Conservation (phyloP, 2,329 filamentous ascomycete species). For the Fusarium vanettenii region DNA sequence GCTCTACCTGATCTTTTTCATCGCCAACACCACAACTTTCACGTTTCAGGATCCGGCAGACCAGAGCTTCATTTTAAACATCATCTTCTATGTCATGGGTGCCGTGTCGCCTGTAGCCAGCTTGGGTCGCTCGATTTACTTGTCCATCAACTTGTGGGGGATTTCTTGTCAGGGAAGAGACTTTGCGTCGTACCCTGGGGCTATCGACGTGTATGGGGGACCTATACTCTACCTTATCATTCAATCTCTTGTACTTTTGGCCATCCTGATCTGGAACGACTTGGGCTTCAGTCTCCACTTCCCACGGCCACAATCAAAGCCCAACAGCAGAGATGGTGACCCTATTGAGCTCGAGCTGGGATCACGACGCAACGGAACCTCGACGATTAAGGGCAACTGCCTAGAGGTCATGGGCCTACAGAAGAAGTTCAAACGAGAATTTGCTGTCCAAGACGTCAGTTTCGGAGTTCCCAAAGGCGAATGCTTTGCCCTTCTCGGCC, state of each 20-base stretch:
- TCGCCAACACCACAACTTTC: not conserved
- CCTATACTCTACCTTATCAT: not conserved
- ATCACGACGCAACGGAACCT: not conserved
- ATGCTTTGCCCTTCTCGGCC: constrained; percentile 12
- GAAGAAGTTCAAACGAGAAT: not conserved
- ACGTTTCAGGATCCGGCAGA: not conserved
- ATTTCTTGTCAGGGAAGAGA: not conserved
- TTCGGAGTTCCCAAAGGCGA: not conserved
- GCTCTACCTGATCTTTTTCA: not conserved
- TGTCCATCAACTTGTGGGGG: not conserved
- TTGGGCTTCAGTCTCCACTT: not conserved
- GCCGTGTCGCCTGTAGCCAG: not conserved
- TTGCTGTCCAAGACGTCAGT: not conserved
- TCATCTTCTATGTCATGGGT: not conserved
- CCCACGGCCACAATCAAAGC: not conserved
- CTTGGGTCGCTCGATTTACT: not conserved
- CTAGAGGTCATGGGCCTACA: not conserved
- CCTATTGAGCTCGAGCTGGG: not conserved
- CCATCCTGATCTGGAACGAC: not conserved
- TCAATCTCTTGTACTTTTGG: not conserved
- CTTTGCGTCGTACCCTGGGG: not conserved
- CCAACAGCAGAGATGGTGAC: not conserved
- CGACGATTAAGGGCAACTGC: not conserved
- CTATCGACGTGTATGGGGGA: not conserved
- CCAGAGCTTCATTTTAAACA: not conserved